Percentiles rank a stretch among this genome's conserved stretches.
These are phyloP conservation scores for Chrysanthemum seticuspe DNA, from an alignment of 129 eudicot species.

Conservation along the genomic window DNA sequence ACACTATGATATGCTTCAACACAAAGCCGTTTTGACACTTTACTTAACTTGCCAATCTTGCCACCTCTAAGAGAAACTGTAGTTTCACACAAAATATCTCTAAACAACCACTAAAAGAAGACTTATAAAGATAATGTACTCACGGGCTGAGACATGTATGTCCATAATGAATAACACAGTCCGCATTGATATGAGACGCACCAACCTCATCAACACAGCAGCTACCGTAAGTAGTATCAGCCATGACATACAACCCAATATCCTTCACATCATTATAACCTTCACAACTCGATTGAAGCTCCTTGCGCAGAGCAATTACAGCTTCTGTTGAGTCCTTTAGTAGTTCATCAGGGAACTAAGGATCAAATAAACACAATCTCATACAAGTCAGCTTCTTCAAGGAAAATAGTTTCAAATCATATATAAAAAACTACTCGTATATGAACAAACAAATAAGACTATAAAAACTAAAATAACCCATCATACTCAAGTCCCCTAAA, in stretches of 20 bases:
- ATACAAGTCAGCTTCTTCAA: conserved; percentile 3
- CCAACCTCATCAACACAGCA: conserved; percentile 98
- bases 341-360: conserved; percentile 87
- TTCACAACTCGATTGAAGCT: conserved; percentile 31
- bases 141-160: conserved; percentile 97
- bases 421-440: background rate
- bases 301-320: conserved; percentile 52
- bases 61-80: background rate
- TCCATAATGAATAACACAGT: conserved; percentile 94
- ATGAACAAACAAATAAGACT: background rate
- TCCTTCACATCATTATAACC: conserved; percentile 26
- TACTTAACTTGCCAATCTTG: too few species aligned
- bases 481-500: background rate
- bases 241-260: conserved; percentile 86
- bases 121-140: conserved; percentile 34
- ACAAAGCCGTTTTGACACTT: background rate
- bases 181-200: conserved; percentile 86
- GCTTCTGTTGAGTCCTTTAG: conserved; percentile 76
- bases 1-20: too few species aligned
- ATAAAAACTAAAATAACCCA: background rate
- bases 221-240: conserved; percentile 94
- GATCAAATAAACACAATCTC: background rate
- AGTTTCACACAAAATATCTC: background rate
- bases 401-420: background rate
- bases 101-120: conserved; percentile 14